A percentile compares a stretch with the other conserved stretches of the same genome.
phyloP scores from a whole-genome alignment of 805 yeast genomes.

The Metschnikowia lunata region DNA sequence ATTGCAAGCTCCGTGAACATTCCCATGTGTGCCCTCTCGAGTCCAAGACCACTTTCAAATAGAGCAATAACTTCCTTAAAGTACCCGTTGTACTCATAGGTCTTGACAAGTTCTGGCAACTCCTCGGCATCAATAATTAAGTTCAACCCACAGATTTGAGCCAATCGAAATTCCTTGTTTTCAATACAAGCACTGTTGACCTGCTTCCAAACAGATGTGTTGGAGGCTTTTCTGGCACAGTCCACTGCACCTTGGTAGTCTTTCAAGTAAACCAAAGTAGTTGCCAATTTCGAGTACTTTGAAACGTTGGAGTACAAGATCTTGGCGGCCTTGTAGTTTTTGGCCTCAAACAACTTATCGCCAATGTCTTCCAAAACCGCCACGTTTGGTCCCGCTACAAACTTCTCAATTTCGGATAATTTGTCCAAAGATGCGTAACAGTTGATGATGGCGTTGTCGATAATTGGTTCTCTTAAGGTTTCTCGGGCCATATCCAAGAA shows the following conservation, averaged over 20 bases:
- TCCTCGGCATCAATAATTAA: slow-evolving; percentile 97
- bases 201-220: slow-evolving; percentile 92
- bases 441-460: slow-evolving; percentile 88
- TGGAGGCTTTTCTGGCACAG: slow-evolving; percentile 97
- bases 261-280: slow-evolving; percentile 87
- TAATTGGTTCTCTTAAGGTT: slow-evolving; percentile 81
- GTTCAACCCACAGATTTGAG: slow-evolving; percentile 97
- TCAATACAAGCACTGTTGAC: slow-evolving; percentile 96
- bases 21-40: slow-evolving; percentile 99
- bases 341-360: slow-evolving; percentile 76
- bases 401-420: slow-evolving; percentile 75
- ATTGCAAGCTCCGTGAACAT: slow-evolving; percentile 97
- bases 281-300: slow-evolving; percentile 92
- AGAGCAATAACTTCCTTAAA: slow-evolving; percentile 87
- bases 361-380: slow-evolving; percentile 92
- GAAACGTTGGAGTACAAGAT: slow-evolving; percentile 79
- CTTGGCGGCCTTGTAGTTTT: slow-evolving; percentile 90
- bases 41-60: slow-evolving; percentile 91
- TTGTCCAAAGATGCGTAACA: slow-evolving; percentile 78
- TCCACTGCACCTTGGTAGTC: slow-evolving; percentile 97
- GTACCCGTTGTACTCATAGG: slow-evolving; percentile 86
- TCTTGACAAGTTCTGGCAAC: slow-evolving; percentile 78
- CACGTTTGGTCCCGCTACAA: slow-evolving; percentile 82
- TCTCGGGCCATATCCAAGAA: slow-evolving; percentile 90
- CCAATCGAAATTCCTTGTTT: slow-evolving; percentile 90